Conservation (phyloP, 2,329 filamentous ascomycete species). For the Aureobasidium namibiae region DNA sequence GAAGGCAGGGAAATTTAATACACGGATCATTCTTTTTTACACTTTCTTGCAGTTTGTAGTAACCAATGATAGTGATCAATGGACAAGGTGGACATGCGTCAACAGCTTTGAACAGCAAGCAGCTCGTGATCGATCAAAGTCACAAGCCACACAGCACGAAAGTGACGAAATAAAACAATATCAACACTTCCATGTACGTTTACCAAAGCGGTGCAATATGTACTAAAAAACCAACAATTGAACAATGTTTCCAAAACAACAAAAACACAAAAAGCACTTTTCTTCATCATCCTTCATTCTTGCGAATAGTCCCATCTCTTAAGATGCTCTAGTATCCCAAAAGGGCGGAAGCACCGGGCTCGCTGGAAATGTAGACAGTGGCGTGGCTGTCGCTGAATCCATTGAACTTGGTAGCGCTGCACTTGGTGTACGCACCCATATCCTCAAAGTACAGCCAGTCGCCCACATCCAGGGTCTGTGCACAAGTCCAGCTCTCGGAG, state of each 20-base stretch:
- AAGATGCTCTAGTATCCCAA: constrained; percentile 33
- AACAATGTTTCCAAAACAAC: not conserved
- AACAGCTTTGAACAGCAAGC: too few relatives aligned
- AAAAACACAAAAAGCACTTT: not conserved
- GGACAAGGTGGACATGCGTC: too few relatives aligned
- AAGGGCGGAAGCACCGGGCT: constrained; percentile 74
- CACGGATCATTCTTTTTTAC: too few relatives aligned
- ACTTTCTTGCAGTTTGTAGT: too few relatives aligned
- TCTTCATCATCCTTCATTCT: not conserved
- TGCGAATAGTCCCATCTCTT: not conserved
- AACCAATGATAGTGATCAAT: too few relatives aligned
- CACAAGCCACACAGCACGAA: too few relatives aligned
- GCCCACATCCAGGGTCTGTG: constrained; percentile 73
- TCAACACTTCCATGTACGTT: not conserved
- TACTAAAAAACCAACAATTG: not conserved
- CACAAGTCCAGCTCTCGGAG: constrained; percentile 68
- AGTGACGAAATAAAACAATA: too few relatives aligned
- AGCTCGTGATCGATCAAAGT: too few relatives aligned
- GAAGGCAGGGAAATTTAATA: too few relatives aligned
- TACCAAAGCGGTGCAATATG: not conserved
- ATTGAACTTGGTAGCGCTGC: constrained; percentile 95
- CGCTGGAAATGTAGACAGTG: constrained; percentile 89
- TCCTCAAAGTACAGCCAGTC: constrained; percentile 99
- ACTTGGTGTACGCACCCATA: constrained; percentile 98
- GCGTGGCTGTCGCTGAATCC: constrained; percentile 90